Conservation (phyloP, 108 stramenopile genomes). For the Cyclotella cryptica region DNA sequence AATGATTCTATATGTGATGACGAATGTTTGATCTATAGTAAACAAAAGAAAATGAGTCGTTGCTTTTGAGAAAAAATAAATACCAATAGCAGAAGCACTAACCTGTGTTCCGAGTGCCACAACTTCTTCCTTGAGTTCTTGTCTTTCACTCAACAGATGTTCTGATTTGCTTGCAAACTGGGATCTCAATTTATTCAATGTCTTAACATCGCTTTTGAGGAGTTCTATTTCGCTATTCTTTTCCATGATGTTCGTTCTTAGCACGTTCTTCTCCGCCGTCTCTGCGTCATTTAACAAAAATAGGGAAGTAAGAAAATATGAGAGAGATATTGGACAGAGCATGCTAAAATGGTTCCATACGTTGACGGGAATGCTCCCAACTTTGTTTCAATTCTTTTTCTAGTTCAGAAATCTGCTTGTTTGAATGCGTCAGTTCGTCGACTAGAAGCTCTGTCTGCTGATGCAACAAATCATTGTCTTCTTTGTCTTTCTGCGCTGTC, state of each 20-base stretch:
- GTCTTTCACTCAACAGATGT: conserved; percentile 24
- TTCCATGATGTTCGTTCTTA: conserved; percentile 16
- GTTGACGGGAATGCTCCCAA: conserved; percentile 23
- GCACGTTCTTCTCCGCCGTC: conserved; percentile 39
- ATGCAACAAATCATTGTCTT: conserved; percentile 34
- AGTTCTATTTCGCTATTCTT: conserved; percentile 30
- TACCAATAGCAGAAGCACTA: not conserved
- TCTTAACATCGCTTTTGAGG: conserved; percentile 20
- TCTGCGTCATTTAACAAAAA: conserved; percentile 6
- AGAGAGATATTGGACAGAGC: not conserved
- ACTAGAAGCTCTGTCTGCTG: conserved; percentile 43
- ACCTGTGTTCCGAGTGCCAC: conserved; percentile 24
- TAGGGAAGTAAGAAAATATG: not conserved
- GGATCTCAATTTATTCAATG: conserved; percentile 12
- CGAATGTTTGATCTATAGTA: conserved; percentile 18
- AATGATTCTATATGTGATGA: conserved; percentile 26
- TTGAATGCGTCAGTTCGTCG: conserved; percentile 36
- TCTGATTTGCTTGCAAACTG: conserved; percentile 25
- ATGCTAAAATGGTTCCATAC: conserved; percentile 9
- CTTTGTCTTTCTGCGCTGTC: conserved; percentile 26
- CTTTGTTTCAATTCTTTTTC: conserved; percentile 26
- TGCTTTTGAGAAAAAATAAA: not conserved
- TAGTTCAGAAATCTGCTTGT: conserved; percentile 30
- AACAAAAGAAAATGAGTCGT: not conserved
- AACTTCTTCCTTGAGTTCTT: conserved; percentile 34